Percentiles rank a stretch among this genome's conserved stretches.
Conservation (phyloP, 176 grass and related monocot species). For the Oryza coarctata region DNA sequence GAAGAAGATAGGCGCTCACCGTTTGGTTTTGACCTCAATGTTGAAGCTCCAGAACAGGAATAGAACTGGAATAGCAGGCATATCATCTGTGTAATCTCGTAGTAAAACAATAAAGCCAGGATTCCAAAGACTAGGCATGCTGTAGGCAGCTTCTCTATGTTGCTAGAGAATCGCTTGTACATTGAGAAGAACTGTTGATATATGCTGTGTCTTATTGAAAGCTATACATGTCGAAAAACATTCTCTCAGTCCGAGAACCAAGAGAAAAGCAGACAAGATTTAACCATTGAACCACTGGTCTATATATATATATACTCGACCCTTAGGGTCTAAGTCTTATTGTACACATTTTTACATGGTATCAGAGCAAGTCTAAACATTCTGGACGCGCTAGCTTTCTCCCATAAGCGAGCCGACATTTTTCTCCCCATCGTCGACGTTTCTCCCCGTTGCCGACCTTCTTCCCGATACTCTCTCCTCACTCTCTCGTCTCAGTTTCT, state of each 20-base stretch:
- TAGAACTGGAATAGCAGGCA: slow-evolving; percentile 18
- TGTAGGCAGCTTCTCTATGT: neutral
- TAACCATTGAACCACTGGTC: too few relatives aligned
- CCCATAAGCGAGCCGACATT: too few relatives aligned
- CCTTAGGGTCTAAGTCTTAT: too few relatives aligned
- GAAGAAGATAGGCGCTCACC: neutral
- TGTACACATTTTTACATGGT: too few relatives aligned
- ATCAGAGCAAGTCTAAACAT: too few relatives aligned
- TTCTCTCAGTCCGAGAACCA: neutral
- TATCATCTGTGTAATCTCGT: neutral
- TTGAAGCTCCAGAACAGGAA: slow-evolving; percentile 12
- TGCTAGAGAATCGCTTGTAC: slow-evolving; percentile 1
- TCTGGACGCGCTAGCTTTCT: too few relatives aligned
- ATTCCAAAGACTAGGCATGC: neutral
- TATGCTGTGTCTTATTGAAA: neutral
- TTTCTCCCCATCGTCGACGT: too few relatives aligned
- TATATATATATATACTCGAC: too few relatives aligned
- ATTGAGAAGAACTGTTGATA: neutral
- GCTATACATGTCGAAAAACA: neutral
- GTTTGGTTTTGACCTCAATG: slow-evolving; percentile 38
- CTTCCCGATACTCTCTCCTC: too few relatives aligned
- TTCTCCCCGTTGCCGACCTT: too few relatives aligned
- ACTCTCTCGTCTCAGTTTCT: too few relatives aligned
- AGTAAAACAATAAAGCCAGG: slow-evolving; percentile 15
- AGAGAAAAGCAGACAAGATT: neutral